phyloP scores from a whole-genome alignment of 2,329 filamentous ascomycete genomes.

The Aspergillus viridinutans region DNA sequence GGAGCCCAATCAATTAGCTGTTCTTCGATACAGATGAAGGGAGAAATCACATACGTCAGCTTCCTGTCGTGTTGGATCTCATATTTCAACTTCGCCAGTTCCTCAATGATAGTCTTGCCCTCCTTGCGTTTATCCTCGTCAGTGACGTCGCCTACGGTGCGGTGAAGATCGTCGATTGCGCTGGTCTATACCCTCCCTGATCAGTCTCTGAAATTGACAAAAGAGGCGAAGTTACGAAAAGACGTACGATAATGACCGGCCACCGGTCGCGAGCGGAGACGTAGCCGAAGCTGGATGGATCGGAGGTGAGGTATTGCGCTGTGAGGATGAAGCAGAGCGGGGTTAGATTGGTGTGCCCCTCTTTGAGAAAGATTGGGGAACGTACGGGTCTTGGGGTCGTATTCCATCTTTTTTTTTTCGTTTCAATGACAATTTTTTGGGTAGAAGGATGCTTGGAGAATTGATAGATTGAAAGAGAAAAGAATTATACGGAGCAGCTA shows the following conservation, averaged over 20 bases:
- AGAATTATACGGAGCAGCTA: background rate
- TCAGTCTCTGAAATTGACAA: constrained; percentile 7
- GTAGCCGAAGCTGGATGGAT: constrained; percentile 82
- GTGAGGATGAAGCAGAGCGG: constrained; percentile 10
- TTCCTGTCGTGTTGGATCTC: constrained; percentile 85
- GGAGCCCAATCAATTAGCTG: background rate
- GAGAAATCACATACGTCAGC: constrained; percentile 58
- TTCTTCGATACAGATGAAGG: background rate
- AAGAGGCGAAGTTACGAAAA: background rate
- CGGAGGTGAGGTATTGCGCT: constrained; percentile 75
- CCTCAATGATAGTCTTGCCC: constrained; percentile 79
- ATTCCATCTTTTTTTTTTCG: constrained; percentile 56
- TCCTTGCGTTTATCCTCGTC: constrained; percentile 62
- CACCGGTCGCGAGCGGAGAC: constrained; percentile 81
- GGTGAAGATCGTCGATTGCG: constrained; percentile 91
- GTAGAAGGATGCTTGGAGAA: background rate
- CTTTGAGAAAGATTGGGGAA: background rate
- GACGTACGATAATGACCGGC: constrained; percentile 81
- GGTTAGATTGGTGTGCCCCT: constrained; percentile 14
- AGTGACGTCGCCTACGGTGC: constrained; percentile 48
- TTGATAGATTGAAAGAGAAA: background rate
- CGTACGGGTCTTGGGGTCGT: constrained; percentile 70
- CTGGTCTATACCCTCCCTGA: constrained; percentile 63
- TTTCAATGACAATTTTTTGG: background rate
- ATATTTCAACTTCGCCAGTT: constrained; percentile 82